Conservation (phyloP, 176 grass and related monocot species). For the Elaeis guineensis region DNA sequence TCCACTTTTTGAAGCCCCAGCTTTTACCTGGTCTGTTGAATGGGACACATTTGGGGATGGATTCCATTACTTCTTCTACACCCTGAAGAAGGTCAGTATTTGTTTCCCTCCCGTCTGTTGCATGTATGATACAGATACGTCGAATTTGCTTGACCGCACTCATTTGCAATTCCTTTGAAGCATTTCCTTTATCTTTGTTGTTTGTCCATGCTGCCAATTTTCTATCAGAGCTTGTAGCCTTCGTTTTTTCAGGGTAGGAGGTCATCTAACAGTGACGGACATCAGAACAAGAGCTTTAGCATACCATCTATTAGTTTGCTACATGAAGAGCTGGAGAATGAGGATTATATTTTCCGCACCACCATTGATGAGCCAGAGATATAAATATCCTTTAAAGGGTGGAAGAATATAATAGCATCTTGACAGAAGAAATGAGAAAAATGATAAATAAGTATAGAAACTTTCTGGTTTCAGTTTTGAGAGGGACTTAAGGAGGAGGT, state of each 20-base stretch:
- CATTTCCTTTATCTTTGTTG: not conserved
- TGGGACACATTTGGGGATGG: slow-evolving; percentile 70
- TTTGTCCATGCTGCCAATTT: not conserved
- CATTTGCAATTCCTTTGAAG: not conserved
- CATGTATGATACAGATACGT: slow-evolving; percentile 3
- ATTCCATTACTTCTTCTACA: slow-evolving; percentile 95
- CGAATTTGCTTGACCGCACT: not conserved
- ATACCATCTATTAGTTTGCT: slow-evolving; percentile 44
- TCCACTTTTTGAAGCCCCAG: slow-evolving; percentile 55
- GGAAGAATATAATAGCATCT: too few species aligned
- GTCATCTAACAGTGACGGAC: slow-evolving; percentile 1
- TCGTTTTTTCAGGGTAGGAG: slow-evolving; percentile 45
- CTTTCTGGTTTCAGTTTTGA: too few species aligned
- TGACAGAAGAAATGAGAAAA: too few species aligned
- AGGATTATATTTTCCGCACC: slow-evolving; percentile 74
- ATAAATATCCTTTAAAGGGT: not conserved
- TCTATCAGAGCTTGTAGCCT: not conserved
- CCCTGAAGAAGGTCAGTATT: slow-evolving; percentile 51
- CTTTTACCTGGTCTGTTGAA: slow-evolving; percentile 77
- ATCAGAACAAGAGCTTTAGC: slow-evolving; percentile 8
- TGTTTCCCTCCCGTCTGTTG: not conserved
- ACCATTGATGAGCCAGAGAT: slow-evolving; percentile 28
- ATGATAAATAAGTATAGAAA: too few species aligned
- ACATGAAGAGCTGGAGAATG: slow-evolving; percentile 73
- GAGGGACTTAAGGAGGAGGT: too few species aligned